Base-by-base conservation (phyloP, 1,139 yeast species). In the Pichia sp. region DNA sequence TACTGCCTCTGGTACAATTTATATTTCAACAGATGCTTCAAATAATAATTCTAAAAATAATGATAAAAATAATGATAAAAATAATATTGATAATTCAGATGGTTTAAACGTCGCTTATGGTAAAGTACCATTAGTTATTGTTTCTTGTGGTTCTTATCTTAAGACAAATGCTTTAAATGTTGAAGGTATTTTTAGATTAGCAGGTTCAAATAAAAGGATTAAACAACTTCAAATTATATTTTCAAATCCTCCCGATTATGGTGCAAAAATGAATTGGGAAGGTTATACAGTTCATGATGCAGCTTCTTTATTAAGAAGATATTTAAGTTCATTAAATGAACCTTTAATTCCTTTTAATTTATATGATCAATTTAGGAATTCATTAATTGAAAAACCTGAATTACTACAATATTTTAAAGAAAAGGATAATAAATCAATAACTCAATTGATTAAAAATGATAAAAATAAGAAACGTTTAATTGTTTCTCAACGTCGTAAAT, bases 211-310 rank as follows among this genome's bases (percentile, higher is more conserved):
- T 25, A 84, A 87, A 60, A 73, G 98, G 45, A 80, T 92, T 39
- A 87, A 87, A 57, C 95, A 87, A 55, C 69, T 92, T 41, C 97
- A 92, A 63, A 73, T 77, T 35, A 73, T 83, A 8, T 92, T 92
- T 67, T 87, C 90, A 50, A 69, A 84, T 3, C 89, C 96, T 1
- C 97, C 97, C 0, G 80, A 79, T 50, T 94, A 82, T 61, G 99
- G 98, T 25, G 78, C 87, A 49, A 85, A 83, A 54, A 73, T 90
- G 39, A 78, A 74, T 51, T 92, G 98, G 98, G 87, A 85, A 45
- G 94, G 95, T 0, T 92, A 80, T 64, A 87, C 89, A 4, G 97
- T 92, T n/a, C 98, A 94, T 65, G 98, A 94, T 64, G 97, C 97
- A 1, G 96, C 97, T 3, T 86, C 95, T 28, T 73, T 92, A 31